Evolutionary conservation across 371 early-diverging fungal genomes (phyloP), one percentile per base, ranked within the genome.

Genomic region (Mortierella sp.): DNA sequence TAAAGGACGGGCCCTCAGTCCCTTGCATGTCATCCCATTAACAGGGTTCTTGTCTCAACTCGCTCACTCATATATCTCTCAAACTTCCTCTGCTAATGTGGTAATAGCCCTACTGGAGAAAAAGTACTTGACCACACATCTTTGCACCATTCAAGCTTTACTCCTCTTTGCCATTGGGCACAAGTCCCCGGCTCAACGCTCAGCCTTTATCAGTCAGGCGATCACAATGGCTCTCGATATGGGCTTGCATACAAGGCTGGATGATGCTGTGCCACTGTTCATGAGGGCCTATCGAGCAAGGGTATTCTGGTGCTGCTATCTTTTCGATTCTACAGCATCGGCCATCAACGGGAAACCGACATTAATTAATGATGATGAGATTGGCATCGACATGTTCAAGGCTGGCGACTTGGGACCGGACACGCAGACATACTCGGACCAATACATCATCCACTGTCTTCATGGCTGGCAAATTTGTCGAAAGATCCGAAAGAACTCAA

Each of bases 151-250:
- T 40, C 76, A 76, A 54, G 46, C 76, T 1, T 19, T 76, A 12
- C 46, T 76, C 3, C 47, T 76, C 27, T 64, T 76, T 31, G 76
- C 76, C 34, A 76, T 76, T 27, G 69, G 76, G 25, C 68, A 76
- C 47, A 76, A 76, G 24, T 76, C 76, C 0, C 69, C 69, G 3
- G 76, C 76, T 14, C 68, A 67, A 21, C 64, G 76, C 9, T 76
- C 76, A 14, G 76, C 54, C n/a, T 76, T 68, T n/a, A 68, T 76
- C 44, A 68, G 68, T 28, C 76, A 76, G 21, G 76, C 76, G 10
- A 64, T 76, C 13, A 76, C 69, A 0, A 76, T 76, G 76, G 69
- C 64, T 7, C 27, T 76, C 31, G 76, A 76, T 21, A 76, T 76
- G 76, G 69, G 76, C 22, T 27, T 76, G n/a, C 68, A 76, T 19